These are phyloP conservation scores for Cryoendolithus antarcticus DNA, from an alignment of 2,329 filamentous ascomycete genomes.

Conservation along the genomic window DNA sequence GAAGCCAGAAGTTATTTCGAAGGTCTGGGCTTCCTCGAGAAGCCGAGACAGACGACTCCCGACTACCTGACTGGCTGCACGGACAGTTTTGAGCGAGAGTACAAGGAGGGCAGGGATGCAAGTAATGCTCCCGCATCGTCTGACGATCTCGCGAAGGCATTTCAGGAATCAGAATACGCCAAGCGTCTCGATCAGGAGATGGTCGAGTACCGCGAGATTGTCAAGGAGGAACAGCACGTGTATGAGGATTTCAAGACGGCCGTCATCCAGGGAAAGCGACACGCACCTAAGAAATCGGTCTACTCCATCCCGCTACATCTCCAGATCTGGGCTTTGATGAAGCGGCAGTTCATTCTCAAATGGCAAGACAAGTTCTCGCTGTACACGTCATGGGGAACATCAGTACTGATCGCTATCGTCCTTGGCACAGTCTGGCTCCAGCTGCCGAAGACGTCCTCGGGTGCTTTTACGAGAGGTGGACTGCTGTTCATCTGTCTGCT, in stretches of 20 bases:
- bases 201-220: constrained; percentile 50
- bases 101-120: constrained; percentile 52
- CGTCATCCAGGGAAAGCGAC: constrained; percentile 66
- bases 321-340: constrained; percentile 72
- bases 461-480: constrained; percentile 70
- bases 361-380: constrained; percentile 76
- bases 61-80: constrained; percentile 76
- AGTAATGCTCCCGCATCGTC: constrained; percentile 57
- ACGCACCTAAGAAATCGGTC: constrained; percentile 58
- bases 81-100: constrained; percentile 71
- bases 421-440: constrained; percentile 69
- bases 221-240: constrained; percentile 52
- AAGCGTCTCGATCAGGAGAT: constrained; percentile 53
- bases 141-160: constrained; percentile 56
- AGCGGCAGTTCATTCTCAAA: constrained; percentile 74
- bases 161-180: constrained; percentile 50
- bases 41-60: constrained; percentile 65
- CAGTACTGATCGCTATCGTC: constrained; percentile 63
- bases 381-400: constrained; percentile 57
- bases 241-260: constrained; percentile 67
- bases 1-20: constrained; percentile 67
- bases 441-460: constrained; percentile 49
- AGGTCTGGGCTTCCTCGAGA: constrained; percentile 58
- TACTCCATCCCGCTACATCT: constrained; percentile 75
- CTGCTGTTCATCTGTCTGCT: constrained; percentile 68